Percentiles rank a stretch among this genome's conserved stretches.
Conservation (phyloP, 2,329 filamentous ascomycete genomes). For the Diaporthe eres region DNA sequence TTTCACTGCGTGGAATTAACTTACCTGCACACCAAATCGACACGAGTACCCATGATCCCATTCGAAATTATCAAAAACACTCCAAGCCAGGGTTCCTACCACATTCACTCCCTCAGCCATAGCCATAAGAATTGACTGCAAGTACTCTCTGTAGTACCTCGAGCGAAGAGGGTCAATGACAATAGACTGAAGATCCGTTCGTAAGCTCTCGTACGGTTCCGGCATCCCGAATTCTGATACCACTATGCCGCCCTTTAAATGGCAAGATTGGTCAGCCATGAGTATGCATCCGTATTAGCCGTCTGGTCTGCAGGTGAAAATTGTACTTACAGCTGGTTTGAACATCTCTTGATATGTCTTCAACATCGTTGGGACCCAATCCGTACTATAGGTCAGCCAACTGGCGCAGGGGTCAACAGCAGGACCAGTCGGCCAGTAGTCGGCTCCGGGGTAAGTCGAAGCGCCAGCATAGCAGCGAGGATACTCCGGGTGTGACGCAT, state of each 20-base stretch:
- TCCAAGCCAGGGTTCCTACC: constrained; percentile 23
- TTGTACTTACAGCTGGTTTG: constrained; percentile 8
- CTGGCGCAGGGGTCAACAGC: constrained; percentile 31
- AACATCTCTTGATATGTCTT: constrained; percentile 33
- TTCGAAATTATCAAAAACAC: constrained; percentile 22
- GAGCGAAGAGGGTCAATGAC: constrained; percentile 27
- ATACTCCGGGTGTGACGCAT: constrained; percentile 11
- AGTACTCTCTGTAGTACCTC: constrained; percentile 32
- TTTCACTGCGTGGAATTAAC: not conserved
- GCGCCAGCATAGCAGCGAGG: not conserved
- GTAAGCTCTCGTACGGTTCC: constrained; percentile 18
- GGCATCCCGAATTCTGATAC: constrained; percentile 32
- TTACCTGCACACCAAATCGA: constrained; percentile 30
- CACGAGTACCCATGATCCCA: constrained; percentile 28
- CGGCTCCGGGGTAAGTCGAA: constrained; percentile 17
- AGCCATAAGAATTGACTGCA: constrained; percentile 28
- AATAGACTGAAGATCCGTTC: constrained; percentile 20
- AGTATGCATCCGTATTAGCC: not conserved
- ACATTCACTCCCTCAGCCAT: constrained; percentile 24
- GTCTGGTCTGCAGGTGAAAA: too few relatives aligned
- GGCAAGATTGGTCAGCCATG: not conserved
- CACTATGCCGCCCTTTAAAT: constrained; percentile 14
- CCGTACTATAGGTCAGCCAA: constrained; percentile 25
- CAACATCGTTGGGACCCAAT: constrained; percentile 24
- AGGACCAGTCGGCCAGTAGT: constrained; percentile 31